A percentile compares a stretch with the other conserved stretches of the same genome.
These are phyloP conservation scores for Colletotrichum coccodes DNA, from an alignment of 2,329 filamentous ascomycete species.

Conservation along the genomic window DNA sequence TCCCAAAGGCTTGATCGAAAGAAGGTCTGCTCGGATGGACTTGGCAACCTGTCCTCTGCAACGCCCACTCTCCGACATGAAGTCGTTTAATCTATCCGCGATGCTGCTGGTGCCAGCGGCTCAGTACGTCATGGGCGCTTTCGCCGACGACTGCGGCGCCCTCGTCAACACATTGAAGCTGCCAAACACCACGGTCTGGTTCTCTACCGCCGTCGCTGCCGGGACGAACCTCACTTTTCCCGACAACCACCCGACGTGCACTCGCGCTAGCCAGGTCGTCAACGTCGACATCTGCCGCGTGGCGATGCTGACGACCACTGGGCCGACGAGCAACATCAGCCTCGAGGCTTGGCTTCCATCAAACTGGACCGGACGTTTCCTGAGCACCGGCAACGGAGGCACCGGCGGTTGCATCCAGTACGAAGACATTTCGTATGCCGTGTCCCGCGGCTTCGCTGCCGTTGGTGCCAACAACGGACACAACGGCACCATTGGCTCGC, in stretches of 20 bases:
- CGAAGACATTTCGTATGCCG: slow-evolving; percentile 53
- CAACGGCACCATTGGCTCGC: slow-evolving; percentile 49
- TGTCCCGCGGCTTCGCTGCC: slow-evolving; percentile 52
- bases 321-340: slow-evolving; percentile 53
- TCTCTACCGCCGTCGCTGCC: slow-evolving; percentile 47
- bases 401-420: slow-evolving; percentile 58
- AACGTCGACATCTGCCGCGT: slow-evolving; percentile 42
- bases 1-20: neutral
- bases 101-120: slow-evolving; percentile 30
- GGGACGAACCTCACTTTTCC: slow-evolving; percentile 50
- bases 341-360: slow-evolving; percentile 59
- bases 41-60: neutral
- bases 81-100: slow-evolving; percentile 21
- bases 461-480: slow-evolving; percentile 62
- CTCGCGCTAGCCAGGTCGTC: slow-evolving; percentile 34
- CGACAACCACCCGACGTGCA: slow-evolving; percentile 51
- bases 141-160: slow-evolving; percentile 34
- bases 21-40: neutral
- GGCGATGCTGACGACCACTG: slow-evolving; percentile 44
- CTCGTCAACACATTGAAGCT: slow-evolving; percentile 39
- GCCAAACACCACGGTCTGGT: slow-evolving; percentile 44
- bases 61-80: slow-evolving; percentile 19
- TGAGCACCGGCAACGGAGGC: slow-evolving; percentile 60
- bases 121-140: slow-evolving; percentile 21
- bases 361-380: slow-evolving; percentile 55